Evolutionary conservation across 305 asterid species (phyloP).

Genomic region (Rubia tinctorum): DNA sequence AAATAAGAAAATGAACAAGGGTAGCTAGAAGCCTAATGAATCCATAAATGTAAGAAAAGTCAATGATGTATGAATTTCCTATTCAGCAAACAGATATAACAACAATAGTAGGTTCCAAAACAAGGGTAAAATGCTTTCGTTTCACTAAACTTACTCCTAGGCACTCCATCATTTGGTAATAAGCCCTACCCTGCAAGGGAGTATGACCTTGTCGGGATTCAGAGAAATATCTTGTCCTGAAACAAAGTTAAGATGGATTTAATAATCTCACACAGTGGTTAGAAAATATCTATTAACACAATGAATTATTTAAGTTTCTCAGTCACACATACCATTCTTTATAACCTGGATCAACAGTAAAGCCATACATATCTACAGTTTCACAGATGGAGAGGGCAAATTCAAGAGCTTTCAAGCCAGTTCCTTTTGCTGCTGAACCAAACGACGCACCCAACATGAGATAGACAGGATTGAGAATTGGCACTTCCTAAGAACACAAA

Average conservation of each 20-base stretch:
- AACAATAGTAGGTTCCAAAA: neutral
- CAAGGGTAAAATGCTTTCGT: neutral
- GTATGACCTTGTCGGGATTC: constrained; percentile 93
- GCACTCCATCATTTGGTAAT: constrained; percentile 98
- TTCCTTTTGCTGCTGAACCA: constrained; percentile 99
- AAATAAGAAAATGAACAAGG: neutral
- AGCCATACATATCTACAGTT: constrained; percentile 95
- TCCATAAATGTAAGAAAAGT: no score
- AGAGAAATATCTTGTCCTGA: constrained; percentile 97
- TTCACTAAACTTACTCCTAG: constrained; percentile 68
- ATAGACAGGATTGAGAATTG: constrained; percentile 61
- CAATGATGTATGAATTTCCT: no score
- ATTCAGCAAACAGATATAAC: neutral
- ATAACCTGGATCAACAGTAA: constrained; percentile 98
- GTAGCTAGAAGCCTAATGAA: no score
- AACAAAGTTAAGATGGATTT: constrained; percentile 23
- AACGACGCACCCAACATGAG: constrained; percentile 91
- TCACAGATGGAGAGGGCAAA: constrained; percentile 96
- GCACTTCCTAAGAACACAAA: constrained; percentile 61
- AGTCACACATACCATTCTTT: constrained; percentile 61
- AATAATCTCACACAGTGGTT: neutral
- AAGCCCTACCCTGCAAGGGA: constrained; percentile 91
- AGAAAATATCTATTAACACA: constrained; percentile 1
- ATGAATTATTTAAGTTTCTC: neutral
- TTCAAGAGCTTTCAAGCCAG: constrained; percentile 98